phyloP scores from a whole-genome alignment of 2,329 filamentous ascomycete species.

The Aspergillus unguis region DNA sequence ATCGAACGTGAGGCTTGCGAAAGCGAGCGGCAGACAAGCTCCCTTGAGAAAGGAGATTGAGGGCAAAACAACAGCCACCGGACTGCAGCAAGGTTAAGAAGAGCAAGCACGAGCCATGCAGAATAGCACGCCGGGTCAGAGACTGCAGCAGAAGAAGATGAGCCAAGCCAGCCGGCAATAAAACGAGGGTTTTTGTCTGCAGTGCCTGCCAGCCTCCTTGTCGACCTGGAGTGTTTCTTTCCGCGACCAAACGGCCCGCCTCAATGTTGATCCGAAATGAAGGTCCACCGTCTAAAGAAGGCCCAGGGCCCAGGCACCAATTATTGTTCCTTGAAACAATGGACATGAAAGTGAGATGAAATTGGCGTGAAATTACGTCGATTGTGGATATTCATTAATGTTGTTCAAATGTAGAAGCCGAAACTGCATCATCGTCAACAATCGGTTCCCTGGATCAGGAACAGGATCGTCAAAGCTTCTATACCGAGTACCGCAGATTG shows the following conservation, averaged over 20 bases:
- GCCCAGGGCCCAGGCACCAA: not conserved
- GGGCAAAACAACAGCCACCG: conserved; percentile 19
- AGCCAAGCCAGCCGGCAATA: conserved; percentile 11
- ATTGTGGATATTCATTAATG: not conserved
- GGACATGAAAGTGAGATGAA: too few species aligned
- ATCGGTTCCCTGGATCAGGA: not conserved
- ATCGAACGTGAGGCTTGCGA: not conserved
- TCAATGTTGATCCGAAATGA: conserved; percentile 30
- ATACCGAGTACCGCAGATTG: not conserved
- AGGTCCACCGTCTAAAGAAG: conserved; percentile 14
- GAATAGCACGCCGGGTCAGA: conserved; percentile 2
- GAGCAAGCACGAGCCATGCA: conserved; percentile 16
- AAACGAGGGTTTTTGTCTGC: conserved; percentile 1
- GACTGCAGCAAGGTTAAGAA: conserved; percentile 13
- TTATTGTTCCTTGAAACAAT: conserved; percentile 1
- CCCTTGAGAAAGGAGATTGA: not conserved
- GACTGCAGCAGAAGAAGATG: conserved; percentile 11
- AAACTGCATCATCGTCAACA: not conserved
- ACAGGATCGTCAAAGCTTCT: not conserved
- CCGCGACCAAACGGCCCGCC: conserved; percentile 17
- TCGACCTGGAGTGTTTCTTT: not conserved
- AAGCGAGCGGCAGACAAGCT: conserved; percentile 4
- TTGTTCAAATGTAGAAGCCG: not conserved
- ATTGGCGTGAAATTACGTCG: not conserved
- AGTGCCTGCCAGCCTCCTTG: not conserved